Conservation (phyloP, 768 basidiomycete species). For the Mycena rebaudengoi region DNA sequence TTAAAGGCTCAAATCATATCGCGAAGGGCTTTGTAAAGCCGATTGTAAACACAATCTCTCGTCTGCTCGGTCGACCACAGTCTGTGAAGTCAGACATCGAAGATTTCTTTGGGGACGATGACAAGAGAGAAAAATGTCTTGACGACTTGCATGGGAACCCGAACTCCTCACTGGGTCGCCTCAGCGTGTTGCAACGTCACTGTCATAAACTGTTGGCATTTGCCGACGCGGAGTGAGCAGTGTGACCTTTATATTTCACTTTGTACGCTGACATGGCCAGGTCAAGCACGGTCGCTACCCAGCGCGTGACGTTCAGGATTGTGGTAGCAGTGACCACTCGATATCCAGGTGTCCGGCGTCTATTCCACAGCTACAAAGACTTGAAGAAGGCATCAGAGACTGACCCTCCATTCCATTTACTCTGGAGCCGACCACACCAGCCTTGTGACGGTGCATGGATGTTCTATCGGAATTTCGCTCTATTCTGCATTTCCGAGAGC, state of each 20-base stretch:
- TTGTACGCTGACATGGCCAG: neutral
- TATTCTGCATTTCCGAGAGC: neutral
- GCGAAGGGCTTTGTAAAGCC: neutral
- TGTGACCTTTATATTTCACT: neutral
- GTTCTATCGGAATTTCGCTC: conserved; percentile 2
- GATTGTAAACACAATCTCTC: neutral
- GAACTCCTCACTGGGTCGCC: neutral
- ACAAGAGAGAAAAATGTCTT: neutral
- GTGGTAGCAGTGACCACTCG: neutral
- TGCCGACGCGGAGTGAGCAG: neutral
- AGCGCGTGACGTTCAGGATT: neutral
- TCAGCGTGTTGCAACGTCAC: neutral
- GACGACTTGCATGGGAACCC: neutral
- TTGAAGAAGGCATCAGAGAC: neutral
- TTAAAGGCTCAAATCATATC: neutral
- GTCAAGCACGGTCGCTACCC: neutral
- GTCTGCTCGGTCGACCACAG: neutral
- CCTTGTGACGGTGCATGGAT: neutral
- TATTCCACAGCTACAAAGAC: neutral
- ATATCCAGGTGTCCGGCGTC: neutral
- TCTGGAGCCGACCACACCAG: neutral
- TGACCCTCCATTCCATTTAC: neutral
- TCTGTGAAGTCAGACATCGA: neutral
- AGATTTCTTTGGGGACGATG: neutral
- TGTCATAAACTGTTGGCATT: neutral